A percentile compares a stretch with the other conserved stretches of the same genome.
phyloP scores from a whole-genome alignment of 2,329 filamentous ascomycete species.

The Hypocreales sp. region DNA sequence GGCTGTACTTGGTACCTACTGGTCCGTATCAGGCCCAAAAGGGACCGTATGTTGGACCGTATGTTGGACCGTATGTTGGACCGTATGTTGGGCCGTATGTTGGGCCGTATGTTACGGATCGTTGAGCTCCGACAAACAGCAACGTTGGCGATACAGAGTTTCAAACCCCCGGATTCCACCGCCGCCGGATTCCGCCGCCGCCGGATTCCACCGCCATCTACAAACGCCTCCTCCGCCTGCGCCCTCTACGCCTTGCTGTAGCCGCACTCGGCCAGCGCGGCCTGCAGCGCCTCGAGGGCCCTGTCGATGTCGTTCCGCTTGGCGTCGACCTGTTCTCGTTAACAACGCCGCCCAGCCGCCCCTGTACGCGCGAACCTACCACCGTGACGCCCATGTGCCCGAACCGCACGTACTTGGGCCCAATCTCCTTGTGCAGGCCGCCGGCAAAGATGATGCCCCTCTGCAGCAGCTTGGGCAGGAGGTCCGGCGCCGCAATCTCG shows the following conservation, averaged over 20 bases:
- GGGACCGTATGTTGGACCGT: too few species aligned
- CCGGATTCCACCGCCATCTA: too few species aligned
- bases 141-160: too few species aligned
- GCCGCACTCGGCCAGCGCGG: constrained; percentile 59
- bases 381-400: constrained; percentile 96
- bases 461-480: constrained; percentile 71
- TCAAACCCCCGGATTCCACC: too few species aligned
- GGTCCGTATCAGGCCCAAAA: too few species aligned
- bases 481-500: constrained; percentile 60
- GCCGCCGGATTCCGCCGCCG: too few species aligned
- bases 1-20: too few species aligned
- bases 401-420: constrained; percentile 83
- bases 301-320: constrained; percentile 69
- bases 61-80: too few species aligned
- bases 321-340: constrained; percentile 54
- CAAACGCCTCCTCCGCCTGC: too few species aligned
- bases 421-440: constrained; percentile 91
- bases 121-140: too few species aligned
- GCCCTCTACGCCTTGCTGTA: constrained; percentile 27
- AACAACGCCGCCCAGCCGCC: not conserved
- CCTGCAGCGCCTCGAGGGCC: constrained; percentile 64
- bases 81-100: too few species aligned
- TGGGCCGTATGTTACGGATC: too few species aligned
- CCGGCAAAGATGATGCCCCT: constrained; percentile 90
- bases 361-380: constrained; percentile 17